phyloP scores from a whole-genome alignment of 176 grass and related monocot species.

The Triticum urartu region DNA sequence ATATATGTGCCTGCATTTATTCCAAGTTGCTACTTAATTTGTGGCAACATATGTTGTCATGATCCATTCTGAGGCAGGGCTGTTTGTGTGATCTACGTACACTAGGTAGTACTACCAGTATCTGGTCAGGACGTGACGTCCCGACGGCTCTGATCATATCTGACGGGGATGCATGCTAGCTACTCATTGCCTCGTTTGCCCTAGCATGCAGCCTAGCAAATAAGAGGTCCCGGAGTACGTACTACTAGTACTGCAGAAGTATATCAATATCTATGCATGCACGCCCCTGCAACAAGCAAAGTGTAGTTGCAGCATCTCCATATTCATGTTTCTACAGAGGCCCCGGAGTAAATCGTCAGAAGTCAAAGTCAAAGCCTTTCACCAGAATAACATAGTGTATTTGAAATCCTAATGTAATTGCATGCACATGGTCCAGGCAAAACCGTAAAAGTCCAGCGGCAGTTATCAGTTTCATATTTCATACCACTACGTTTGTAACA shows the following conservation, averaged over 20 bases:
- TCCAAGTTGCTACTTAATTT: too few species aligned
- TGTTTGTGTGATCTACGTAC: not conserved
- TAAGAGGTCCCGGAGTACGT: slow-evolving; percentile 7
- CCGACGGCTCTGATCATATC: not conserved
- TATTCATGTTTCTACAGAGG: slow-evolving; percentile 5
- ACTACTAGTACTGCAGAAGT: not conserved
- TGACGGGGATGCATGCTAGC: not conserved
- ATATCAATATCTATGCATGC: not conserved
- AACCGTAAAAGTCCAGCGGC: not conserved
- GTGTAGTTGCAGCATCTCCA: not conserved
- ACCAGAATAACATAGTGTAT: not conserved
- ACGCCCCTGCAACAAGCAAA: slow-evolving; percentile 10
- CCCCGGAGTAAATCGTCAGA: not conserved
- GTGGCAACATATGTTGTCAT: not conserved
- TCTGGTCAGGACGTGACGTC: slow-evolving; percentile 14
- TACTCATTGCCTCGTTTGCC: not conserved
- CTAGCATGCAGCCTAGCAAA: not conserved
- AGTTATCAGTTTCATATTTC: not conserved
- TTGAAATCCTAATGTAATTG: not conserved
- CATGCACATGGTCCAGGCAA: not conserved
- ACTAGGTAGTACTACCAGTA: not conserved
- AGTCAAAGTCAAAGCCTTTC: not conserved
- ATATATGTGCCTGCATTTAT: too few species aligned
- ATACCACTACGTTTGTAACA: slow-evolving; percentile 1
- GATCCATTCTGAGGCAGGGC: not conserved